Evolutionary conservation across 805 yeast genomes (phyloP).

Genomic region (Teunomyces tritomae): DNA sequence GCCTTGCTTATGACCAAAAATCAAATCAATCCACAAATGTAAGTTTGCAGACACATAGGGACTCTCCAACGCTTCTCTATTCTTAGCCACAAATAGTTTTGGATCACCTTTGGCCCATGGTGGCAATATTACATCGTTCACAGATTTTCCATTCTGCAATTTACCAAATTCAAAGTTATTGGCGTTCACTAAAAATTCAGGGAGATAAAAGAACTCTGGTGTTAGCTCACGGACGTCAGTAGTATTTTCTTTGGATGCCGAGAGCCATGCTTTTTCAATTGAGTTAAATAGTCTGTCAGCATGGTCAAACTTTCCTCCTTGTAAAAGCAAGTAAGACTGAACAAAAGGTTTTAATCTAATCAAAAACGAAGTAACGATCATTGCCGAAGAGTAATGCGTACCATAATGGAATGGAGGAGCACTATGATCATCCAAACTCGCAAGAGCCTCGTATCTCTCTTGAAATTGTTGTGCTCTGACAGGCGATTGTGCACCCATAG

Average conservation of each 20-base stretch:
- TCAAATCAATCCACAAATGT: constrained; percentile 81
- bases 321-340: constrained; percentile 71
- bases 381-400: constrained; percentile 89
- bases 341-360: constrained; percentile 80
- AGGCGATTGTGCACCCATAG: constrained; percentile 84
- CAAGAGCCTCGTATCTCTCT: constrained; percentile 71
- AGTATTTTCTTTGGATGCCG: constrained; percentile 75
- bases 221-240: constrained; percentile 86
- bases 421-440: constrained; percentile 52
- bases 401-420: constrained; percentile 89
- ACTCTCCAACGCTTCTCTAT: constrained; percentile 82
- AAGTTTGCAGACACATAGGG: constrained; percentile 73
- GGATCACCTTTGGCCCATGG: constrained; percentile 85
- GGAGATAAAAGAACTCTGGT: constrained; percentile 82
- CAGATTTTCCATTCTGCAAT: constrained; percentile 58
- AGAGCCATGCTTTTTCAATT: constrained; percentile 73
- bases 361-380: constrained; percentile 82
- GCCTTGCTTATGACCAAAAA: constrained; percentile 78
- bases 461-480: constrained; percentile 60
- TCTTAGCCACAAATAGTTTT: constrained; percentile 64
- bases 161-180: constrained; percentile 70
- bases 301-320: constrained; percentile 87
- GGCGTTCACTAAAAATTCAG: constrained; percentile 69
- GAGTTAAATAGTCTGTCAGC: constrained; percentile 81
- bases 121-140: constrained; percentile 68